Percentiles rank a stretch among this genome's conserved stretches.
Conservation (phyloP, 805 yeast genomes). For the Starmera caribaea region DNA sequence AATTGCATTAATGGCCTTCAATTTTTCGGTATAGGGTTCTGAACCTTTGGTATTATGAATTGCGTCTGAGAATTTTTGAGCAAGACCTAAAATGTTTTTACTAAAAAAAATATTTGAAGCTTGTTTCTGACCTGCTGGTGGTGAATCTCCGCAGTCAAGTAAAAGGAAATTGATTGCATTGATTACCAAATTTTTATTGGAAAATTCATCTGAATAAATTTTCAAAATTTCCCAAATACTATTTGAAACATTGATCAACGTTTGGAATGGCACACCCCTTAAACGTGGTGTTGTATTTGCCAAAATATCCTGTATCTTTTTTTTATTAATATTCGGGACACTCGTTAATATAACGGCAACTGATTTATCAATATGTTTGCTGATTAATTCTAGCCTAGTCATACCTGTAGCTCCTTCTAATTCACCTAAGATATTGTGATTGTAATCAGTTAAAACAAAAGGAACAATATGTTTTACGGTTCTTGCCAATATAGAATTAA, state of each 20-base stretch:
- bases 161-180: conserved; percentile 35
- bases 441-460: conserved; percentile 55
- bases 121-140: conserved; percentile 14
- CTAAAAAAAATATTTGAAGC: conserved; percentile 35
- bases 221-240: conserved; percentile 35
- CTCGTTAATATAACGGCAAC: conserved; percentile 50
- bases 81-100: conserved; percentile 60
- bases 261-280: conserved; percentile 19
- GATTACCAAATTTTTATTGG: conserved; percentile 9
- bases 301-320: conserved; percentile 42
- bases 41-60: conserved; percentile 66
- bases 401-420: conserved; percentile 46
- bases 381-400: conserved; percentile 36
- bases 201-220: conserved; percentile 28
- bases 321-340: conserved; percentile 36
- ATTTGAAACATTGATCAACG: conserved; percentile 17
- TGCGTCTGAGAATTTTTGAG: conserved; percentile 70
- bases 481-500: conserved; percentile 51
- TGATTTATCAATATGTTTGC: conserved; percentile 39
- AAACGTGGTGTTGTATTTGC: conserved; percentile 43
- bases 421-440: conserved; percentile 48
- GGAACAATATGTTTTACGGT: conserved; percentile 75
- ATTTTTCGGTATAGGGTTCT: conserved; percentile 63
- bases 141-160: conserved; percentile 9
- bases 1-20: conserved; percentile 65